phyloP scores from a whole-genome alignment of 225 moss, liverwort and hornwort genomes.

The Physcomitrellopsis africana region DNA sequence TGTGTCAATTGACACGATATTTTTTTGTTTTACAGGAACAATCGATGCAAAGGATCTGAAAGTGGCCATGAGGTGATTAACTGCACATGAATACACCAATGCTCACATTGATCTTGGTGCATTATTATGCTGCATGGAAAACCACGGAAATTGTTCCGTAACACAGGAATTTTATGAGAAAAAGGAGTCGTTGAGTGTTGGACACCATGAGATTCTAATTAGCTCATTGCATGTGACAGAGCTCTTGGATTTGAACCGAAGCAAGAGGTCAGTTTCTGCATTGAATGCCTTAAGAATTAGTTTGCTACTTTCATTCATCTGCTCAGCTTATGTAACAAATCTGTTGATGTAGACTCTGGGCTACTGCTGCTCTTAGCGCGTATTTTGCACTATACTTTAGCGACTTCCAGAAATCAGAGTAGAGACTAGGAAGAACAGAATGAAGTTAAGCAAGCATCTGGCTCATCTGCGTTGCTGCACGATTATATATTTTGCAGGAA shows the following conservation, averaged over 20 bases:
- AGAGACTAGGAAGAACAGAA: neutral
- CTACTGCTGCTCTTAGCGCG: slow-evolving; percentile 3
- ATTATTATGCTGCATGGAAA: neutral
- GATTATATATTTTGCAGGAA: slow-evolving; percentile 55
- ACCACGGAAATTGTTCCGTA: neutral
- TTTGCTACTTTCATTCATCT: neutral
- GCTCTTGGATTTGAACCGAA: slow-evolving; percentile 94
- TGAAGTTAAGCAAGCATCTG: neutral
- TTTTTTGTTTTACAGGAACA: slow-evolving; percentile 54
- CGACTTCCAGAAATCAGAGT: neutral
- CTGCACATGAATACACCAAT: neutral
- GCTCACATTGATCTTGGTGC: slow-evolving; percentile 11
- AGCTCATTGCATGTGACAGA: slow-evolving; percentile 58
- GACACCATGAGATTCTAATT: neutral
- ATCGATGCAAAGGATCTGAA: slow-evolving; percentile 90
- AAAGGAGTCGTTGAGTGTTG: neutral
- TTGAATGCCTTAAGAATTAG: neutral
- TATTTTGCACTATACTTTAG: neutral
- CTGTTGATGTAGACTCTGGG: neutral
- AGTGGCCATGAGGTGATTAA: slow-evolving; percentile 84
- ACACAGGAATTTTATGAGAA: slow-evolving; percentile 9
- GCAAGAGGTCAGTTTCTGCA: slow-evolving; percentile 68
- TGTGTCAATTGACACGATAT: slow-evolving; percentile 13
- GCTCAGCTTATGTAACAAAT: neutral
- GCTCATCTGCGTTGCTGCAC: neutral